Percentiles rank a stretch among this genome's conserved stretches.
These are phyloP conservation scores for Saccharomyces hybrid DNA, from an alignment of 1,139 yeast species.

Conservation along the genomic window DNA sequence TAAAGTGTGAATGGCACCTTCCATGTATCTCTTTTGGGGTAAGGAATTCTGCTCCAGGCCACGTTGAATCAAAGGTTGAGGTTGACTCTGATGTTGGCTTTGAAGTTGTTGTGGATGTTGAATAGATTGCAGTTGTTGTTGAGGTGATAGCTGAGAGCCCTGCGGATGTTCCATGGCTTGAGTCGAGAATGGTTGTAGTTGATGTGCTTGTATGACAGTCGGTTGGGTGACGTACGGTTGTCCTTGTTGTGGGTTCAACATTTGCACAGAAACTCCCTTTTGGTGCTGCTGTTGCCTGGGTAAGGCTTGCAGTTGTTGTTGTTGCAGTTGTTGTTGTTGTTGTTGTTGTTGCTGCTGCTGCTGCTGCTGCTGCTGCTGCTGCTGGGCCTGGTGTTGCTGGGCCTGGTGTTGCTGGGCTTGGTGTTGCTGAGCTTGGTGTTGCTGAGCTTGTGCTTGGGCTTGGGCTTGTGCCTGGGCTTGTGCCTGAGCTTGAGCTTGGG, in stretches of 20 bases:
- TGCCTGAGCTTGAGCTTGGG: slow-evolving; percentile 8
- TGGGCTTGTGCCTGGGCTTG: slow-evolving; percentile 7
- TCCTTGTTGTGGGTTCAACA: slow-evolving; percentile 7
- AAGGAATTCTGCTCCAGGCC: neutral
- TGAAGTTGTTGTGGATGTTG: slow-evolving; percentile 2
- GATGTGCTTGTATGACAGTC: slow-evolving; percentile 6
- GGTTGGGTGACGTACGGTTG: slow-evolving; percentile 5
- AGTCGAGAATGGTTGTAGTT: slow-evolving; percentile 1
- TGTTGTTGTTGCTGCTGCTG: slow-evolving; percentile 9
- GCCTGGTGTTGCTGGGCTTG: too few relatives aligned
- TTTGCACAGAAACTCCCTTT: slow-evolving; percentile 12
- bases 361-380: slow-evolving; percentile 7
- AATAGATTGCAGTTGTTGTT: slow-evolving; percentile 5
- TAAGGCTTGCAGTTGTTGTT: slow-evolving; percentile 7
- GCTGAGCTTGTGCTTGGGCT: slow-evolving; percentile 6
- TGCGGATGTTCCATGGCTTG: slow-evolving; percentile 10
- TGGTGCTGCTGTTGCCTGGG: slow-evolving; percentile 10
- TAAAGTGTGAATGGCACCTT: slow-evolving; percentile 28
- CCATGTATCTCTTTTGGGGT: slow-evolving; percentile 25
- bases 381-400: neutral
- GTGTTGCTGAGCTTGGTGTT: too few relatives aligned
- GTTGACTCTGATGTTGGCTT: slow-evolving; percentile 4
- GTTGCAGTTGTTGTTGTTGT: slow-evolving; percentile 15
- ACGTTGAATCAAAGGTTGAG: slow-evolving; percentile 6
- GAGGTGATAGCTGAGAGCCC: slow-evolving; percentile 11